Conservation (phyloP, 352 stramenopile species). For the Pythium chondricola region DNA sequence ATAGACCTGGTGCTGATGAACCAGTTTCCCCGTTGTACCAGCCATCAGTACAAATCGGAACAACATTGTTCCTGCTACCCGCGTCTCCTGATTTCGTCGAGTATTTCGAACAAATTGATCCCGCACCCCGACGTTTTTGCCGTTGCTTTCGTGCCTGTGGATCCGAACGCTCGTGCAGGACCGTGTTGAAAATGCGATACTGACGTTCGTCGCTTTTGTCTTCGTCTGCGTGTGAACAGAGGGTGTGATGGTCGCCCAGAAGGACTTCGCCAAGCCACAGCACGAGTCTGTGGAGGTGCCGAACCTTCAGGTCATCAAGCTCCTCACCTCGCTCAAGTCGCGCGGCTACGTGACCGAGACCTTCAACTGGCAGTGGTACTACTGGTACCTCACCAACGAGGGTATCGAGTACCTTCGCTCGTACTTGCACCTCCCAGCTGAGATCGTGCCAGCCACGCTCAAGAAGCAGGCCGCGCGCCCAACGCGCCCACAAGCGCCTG, state of each 20-base stretch:
- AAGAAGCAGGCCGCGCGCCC: slow-evolving; percentile 93
- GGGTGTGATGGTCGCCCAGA: slow-evolving; percentile 89
- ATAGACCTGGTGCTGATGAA: no score
- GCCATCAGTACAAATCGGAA: no score
- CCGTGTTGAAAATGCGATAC: background rate
- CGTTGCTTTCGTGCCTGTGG: no score
- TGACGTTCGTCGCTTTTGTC: slow-evolving; percentile 5
- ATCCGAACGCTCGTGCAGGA: no score
- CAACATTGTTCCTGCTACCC: no score
- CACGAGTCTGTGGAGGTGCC: slow-evolving; percentile 97
- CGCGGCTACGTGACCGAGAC: slow-evolving; percentile 97
- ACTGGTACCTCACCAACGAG: slow-evolving; percentile 99
- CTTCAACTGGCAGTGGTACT: slow-evolving; percentile 99
- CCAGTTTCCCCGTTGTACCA: no score
- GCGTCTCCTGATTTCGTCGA: no score
- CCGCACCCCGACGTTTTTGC: no score
- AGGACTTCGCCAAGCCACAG: slow-evolving; percentile 84
- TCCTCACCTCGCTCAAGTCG: slow-evolving; percentile 98
- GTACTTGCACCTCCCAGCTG: slow-evolving; percentile 96
- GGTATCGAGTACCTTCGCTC: slow-evolving; percentile 98
- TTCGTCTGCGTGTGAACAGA: slow-evolving; percentile 41
- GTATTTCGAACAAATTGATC: no score
- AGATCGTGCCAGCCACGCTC: slow-evolving; percentile 98
- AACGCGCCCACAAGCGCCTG: slow-evolving; percentile 71
- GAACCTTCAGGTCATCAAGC: slow-evolving; percentile 98